Conservation (phyloP, 176 grass and related monocot species). For the Tuctoria greenei region DNA sequence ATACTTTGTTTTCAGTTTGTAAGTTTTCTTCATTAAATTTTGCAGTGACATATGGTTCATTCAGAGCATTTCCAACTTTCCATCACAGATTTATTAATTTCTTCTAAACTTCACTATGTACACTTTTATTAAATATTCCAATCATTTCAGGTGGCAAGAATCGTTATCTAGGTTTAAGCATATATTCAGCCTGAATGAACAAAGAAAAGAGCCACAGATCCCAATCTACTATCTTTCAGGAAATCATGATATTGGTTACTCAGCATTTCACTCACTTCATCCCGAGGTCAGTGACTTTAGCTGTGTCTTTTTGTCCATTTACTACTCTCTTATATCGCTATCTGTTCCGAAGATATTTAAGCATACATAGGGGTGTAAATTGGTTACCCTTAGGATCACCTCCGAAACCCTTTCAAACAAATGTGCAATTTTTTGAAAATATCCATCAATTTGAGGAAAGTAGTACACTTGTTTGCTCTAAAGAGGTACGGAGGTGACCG, state of each 20-base stretch:
- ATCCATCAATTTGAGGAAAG: no score
- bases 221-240: conserved; percentile 87
- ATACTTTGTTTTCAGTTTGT: background rate
- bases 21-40: background rate
- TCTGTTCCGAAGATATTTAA: conserved; percentile 1
- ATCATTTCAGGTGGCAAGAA: conserved; percentile 73
- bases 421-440: no score
- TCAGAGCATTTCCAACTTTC: background rate
- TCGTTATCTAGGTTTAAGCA: conserved; percentile 87
- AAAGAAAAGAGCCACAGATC: conserved; percentile 47
- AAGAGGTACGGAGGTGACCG: no score
- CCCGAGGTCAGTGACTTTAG: conserved; percentile 58
- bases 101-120: conserved; percentile 14
- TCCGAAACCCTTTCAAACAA: no score
- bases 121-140: conserved; percentile 29
- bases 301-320: conserved; percentile 5
- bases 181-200: conserved; percentile 80
- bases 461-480: no score
- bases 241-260: conserved; percentile 97
- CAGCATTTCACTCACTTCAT: conserved; percentile 60
- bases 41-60: background rate
- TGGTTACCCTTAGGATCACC: no score
- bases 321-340: background rate
- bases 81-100: conserved; percentile 18
- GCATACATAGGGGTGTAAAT: no score